Conservation (phyloP, 768 basidiomycete species). For the Arthromyces matolae region DNA sequence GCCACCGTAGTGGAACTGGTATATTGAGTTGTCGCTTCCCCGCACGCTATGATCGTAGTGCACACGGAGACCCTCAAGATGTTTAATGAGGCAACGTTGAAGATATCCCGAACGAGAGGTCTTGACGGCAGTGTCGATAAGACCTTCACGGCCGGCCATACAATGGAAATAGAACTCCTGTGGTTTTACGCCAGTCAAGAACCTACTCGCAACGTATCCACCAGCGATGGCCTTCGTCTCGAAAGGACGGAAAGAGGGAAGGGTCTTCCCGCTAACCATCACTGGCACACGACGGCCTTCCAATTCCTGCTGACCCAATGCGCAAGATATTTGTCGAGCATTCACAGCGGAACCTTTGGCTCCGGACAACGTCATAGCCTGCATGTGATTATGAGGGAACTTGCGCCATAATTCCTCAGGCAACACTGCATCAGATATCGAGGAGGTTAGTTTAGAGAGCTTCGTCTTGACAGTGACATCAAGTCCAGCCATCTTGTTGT, state of each 20-base stretch:
- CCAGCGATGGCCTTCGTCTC: constrained; percentile 98
- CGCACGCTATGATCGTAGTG: constrained; percentile 99
- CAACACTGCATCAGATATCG: constrained; percentile 84
- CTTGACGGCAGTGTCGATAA: constrained; percentile 99
- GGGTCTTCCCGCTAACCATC: constrained; percentile 98
- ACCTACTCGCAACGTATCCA: constrained; percentile 96
- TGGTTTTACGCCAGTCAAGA: constrained; percentile 95
- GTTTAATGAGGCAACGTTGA: constrained; percentile 97
- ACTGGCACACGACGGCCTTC: constrained; percentile 98
- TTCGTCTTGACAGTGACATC: constrained; percentile 90
- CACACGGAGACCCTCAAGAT: constrained; percentile 92
- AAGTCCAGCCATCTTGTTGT: constrained; percentile 94
- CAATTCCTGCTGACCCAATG: constrained; percentile 94
- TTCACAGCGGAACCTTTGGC: constrained; percentile 98
- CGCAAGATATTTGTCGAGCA: constrained; percentile 96
- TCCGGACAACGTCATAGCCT: constrained; percentile 96
- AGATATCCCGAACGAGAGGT: constrained; percentile 98
- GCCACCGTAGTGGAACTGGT: constrained; percentile 97
- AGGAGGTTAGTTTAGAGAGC: constrained; percentile 81
- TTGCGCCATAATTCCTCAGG: constrained; percentile 84
- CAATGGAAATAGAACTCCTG: constrained; percentile 99
- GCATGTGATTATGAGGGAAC: constrained; percentile 99
- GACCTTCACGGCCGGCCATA: constrained; percentile 98
- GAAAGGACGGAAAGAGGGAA: constrained; percentile 95
- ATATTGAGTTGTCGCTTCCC: constrained; percentile 87